Evolutionary conservation across 2,329 filamentous ascomycete species (phyloP).

Genomic region (Eurotiales sp.): DNA sequence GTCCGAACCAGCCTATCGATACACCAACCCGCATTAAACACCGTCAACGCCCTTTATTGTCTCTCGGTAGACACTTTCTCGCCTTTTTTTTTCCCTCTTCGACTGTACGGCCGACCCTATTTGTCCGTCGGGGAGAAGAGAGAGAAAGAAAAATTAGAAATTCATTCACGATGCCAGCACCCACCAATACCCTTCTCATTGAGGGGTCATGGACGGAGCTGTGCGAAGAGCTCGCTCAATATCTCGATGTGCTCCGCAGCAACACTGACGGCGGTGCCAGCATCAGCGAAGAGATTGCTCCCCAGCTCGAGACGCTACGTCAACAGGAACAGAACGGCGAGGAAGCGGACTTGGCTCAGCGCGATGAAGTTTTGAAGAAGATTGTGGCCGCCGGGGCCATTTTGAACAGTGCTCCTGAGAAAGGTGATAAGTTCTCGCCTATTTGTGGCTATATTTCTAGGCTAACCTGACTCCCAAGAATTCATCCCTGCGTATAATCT

Average conservation of each 20-base stretch:
- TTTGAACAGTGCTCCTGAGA: slow-evolving; percentile 85
- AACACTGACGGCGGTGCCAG: slow-evolving; percentile 48
- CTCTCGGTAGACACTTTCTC: no score
- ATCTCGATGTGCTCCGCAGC: slow-evolving; percentile 79
- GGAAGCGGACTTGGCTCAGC: slow-evolving; percentile 56
- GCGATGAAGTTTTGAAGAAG: slow-evolving; percentile 83
- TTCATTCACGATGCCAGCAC: slow-evolving; percentile 51
- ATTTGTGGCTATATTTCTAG: background rate
- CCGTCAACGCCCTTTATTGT: background rate
- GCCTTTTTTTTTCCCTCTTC: background rate
- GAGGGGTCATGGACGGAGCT: slow-evolving; percentile 94
- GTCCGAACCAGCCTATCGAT: slow-evolving; percentile 21
- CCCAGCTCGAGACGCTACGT: slow-evolving; percentile 58
- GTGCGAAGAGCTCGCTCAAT: slow-evolving; percentile 89
- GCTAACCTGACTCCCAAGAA: slow-evolving; percentile 50
- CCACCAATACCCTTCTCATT: slow-evolving; percentile 64
- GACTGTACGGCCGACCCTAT: slow-evolving; percentile 2
- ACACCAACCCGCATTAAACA: slow-evolving; percentile 4
- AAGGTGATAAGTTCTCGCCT: slow-evolving; percentile 53
- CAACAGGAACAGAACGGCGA: slow-evolving; percentile 54
- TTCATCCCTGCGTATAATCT: slow-evolving; percentile 96
- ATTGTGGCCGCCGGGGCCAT: slow-evolving; percentile 73
- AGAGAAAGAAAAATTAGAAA: background rate
- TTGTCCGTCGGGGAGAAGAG: slow-evolving; percentile 5
- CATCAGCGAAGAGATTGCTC: slow-evolving; percentile 62